Base-by-base conservation (phyloP, 176 grass and related monocot species). In the Juncus inflexus region DNA sequence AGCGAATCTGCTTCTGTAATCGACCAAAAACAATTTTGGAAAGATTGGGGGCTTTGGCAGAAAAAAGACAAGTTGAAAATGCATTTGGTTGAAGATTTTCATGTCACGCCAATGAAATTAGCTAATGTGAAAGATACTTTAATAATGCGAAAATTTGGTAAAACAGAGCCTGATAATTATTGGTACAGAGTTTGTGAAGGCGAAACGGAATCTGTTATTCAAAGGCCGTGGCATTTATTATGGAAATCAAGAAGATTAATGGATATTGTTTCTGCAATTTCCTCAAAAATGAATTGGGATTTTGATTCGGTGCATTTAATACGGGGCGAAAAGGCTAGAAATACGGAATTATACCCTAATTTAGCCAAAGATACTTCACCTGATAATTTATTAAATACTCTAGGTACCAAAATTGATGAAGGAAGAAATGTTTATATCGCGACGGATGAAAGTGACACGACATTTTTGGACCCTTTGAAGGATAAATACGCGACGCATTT, bases 111-210 rank as follows among this genome's bases (percentile, higher is more conserved):
- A 0, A 96, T 87, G 91, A 87, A 85, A 67, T 84, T 96, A 51
- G 66, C 63, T 2, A 75, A 76, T 0, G 10, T 96, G 39, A 87
- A 87, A 72, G 84, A 96, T 64, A 76, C 87, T 3, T 11, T 96
- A 50, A 81, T 96, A 79, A 91, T 96, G 92, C 85, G 91, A 59
- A 87, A 91, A 73, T 96, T 91, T 69, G 87, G 84, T 7, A 60
- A 65, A 12, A 74, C 88, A 3, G 84, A 89, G 61, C 87, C 87
- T 2, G 82, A 96, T 64, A 91, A 96, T 58, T 86, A 89, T 69
- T 96, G 87, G 87, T 90, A 86, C 64, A 83, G 91, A 37, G 84
- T 91, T 15, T 96, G 92, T 11, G 87, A 96, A 73, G 92, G 87
- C 47, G 79, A 89, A 42, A 86, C 87, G 0, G 87, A 96, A 78